phyloP scores from a whole-genome alignment of 495 filamentous ascomycete species.

The Ramalina peruviana region DNA sequence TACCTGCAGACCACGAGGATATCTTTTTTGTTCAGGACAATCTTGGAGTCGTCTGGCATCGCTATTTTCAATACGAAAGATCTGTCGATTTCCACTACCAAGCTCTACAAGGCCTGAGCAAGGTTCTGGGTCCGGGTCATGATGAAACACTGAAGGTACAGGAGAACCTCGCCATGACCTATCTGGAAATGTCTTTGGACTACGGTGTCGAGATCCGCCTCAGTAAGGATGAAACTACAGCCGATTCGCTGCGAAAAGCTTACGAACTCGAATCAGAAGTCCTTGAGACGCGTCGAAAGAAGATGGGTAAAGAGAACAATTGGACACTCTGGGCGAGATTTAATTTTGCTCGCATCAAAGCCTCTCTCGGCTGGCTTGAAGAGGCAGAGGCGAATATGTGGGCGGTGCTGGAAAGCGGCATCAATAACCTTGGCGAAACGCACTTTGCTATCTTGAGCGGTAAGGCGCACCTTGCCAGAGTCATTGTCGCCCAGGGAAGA shows the following conservation, averaged over 20 bases:
- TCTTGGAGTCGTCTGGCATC: slow-evolving; percentile 9
- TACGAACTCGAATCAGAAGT: slow-evolving; percentile 5
- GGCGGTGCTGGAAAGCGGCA: slow-evolving; percentile 7
- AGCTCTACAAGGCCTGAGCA: slow-evolving; percentile 21
- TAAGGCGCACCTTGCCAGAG: background rate
- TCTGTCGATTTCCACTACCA: slow-evolving; percentile 12
- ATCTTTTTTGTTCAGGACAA: slow-evolving; percentile 21
- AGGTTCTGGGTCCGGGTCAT: slow-evolving; percentile 9
- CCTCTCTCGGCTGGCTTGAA: slow-evolving; percentile 5
- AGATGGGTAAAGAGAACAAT: slow-evolving; percentile 18
- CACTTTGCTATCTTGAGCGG: slow-evolving; percentile 15
- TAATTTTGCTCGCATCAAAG: slow-evolving; percentile 16
- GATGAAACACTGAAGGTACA: no score
- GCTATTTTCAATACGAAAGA: slow-evolving; percentile 15
- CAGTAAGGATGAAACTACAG: background rate
- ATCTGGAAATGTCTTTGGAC: no score
- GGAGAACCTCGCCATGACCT: no score
- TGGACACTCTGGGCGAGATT: slow-evolving; percentile 18
- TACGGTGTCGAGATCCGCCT: no score
- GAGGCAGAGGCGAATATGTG: slow-evolving; percentile 8
- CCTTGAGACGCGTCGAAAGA: slow-evolving; percentile 11
- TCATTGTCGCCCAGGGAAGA: background rate
- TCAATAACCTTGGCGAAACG: slow-evolving; percentile 12
- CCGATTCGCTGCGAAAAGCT: slow-evolving; percentile 9
- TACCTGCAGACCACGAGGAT: slow-evolving; percentile 15